Evolutionary conservation across 768 basidiomycete species (phyloP).

Genomic region (Lactarius deliciosus): DNA sequence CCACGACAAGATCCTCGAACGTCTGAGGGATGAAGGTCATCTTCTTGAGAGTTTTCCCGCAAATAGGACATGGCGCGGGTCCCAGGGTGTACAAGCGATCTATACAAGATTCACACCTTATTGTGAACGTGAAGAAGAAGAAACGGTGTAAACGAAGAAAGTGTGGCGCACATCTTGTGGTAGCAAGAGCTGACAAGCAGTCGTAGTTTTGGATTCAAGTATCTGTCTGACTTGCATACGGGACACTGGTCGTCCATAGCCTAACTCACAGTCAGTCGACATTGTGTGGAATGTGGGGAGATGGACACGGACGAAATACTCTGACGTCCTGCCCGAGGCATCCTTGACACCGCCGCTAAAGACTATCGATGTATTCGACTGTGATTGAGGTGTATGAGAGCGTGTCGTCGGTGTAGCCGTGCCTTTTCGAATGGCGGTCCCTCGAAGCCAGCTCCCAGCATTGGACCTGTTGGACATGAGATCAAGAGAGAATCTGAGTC

Average conservation of each 20-base stretch:
- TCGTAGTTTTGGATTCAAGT: constrained; percentile 90
- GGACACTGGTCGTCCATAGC: constrained; percentile 95
- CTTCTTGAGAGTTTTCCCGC: constrained; percentile 83
- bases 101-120: constrained; percentile 97
- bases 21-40: constrained; percentile 95
- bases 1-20: constrained; percentile 88
- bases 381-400: constrained; percentile 64
- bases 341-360: constrained; percentile 87
- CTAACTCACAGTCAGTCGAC: constrained; percentile 38
- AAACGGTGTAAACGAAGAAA: neutral
- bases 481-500: neutral
- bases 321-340: constrained; percentile 75
- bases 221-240: constrained; percentile 94
- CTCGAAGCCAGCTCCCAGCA: constrained; percentile 46
- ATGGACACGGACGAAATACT: constrained; percentile 65
- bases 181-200: constrained; percentile 95
- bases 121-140: neutral
- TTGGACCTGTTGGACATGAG: constrained; percentile 28
- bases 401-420: constrained; percentile 52
- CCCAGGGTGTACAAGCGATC: constrained; percentile 94
- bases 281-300: constrained; percentile 7
- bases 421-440: constrained; percentile 73
- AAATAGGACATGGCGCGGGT: constrained; percentile 94
- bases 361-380: constrained; percentile 69
- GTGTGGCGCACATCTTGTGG: constrained; percentile 82